Percentiles rank a stretch among this genome's conserved stretches.
Conservation (phyloP, 2,329 filamentous ascomycete species). For the Colletotrichum camelliae region DNA sequence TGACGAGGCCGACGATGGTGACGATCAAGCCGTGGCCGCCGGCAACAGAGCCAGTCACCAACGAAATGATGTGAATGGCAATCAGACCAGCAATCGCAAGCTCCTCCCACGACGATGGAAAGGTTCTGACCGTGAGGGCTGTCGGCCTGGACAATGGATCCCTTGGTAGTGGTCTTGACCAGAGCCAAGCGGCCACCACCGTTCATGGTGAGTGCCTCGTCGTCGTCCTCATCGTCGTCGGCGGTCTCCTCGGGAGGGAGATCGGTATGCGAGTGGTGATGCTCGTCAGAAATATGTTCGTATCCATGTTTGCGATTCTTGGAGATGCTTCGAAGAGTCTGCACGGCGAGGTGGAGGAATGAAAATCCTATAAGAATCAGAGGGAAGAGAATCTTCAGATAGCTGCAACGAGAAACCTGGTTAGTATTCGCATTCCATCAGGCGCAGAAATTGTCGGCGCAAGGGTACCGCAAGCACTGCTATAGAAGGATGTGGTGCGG, state of each 20-base stretch:
- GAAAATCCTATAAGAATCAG: constrained; percentile 74
- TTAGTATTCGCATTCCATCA: background rate
- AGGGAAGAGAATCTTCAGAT: constrained; percentile 81
- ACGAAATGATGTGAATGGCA: constrained; percentile 68
- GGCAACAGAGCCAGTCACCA: constrained; percentile 63
- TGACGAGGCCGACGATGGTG: constrained; percentile 69
- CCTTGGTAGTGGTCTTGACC: constrained; percentile 65
- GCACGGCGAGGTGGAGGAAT: constrained; percentile 66
- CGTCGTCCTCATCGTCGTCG: constrained; percentile 64
- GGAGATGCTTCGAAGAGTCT: constrained; percentile 59
- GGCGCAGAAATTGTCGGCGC: background rate
- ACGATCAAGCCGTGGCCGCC: constrained; percentile 62
- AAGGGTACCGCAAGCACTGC: background rate
- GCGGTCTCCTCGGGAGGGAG: constrained; percentile 53
- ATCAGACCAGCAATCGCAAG: constrained; percentile 76
- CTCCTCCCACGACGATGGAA: constrained; percentile 77
- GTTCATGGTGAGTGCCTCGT: constrained; percentile 59
- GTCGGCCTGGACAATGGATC: constrained; percentile 71
- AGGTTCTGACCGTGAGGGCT: constrained; percentile 76
- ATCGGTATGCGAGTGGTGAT: constrained; percentile 53
- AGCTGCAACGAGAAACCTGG: constrained; percentile 54
- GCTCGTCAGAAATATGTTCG: constrained; percentile 53
- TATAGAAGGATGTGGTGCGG: background rate
- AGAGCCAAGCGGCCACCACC: constrained; percentile 60
- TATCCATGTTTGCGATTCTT: constrained; percentile 61